phyloP scores from a whole-genome alignment of 1,284 basidiomycete genomes.

The Xerocomus nothofagi region DNA sequence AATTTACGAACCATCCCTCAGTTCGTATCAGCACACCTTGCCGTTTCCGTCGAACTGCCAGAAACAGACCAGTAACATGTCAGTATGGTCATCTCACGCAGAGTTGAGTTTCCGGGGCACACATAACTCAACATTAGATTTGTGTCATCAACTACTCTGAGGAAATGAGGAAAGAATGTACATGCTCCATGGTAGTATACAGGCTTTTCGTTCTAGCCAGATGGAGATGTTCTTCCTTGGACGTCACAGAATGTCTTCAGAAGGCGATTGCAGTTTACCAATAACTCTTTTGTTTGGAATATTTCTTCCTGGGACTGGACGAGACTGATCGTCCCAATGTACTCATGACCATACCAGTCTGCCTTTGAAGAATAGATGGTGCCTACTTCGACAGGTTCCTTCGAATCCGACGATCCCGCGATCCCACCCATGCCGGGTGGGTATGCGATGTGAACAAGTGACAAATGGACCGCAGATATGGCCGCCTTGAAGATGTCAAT shows the following conservation, averaged over 20 bases:
- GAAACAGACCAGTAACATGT: constrained; percentile 8
- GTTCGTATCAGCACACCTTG: constrained; percentile 44
- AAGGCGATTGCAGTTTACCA: constrained; percentile 57
- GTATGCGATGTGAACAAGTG: constrained; percentile 42
- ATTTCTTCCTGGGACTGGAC: constrained; percentile 48
- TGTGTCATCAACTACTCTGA: background rate
- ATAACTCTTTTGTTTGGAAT: constrained; percentile 45
- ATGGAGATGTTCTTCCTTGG: constrained; percentile 25
- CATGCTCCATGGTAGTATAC: background rate
- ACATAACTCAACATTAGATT: constrained; percentile 2
- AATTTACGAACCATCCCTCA: constrained; percentile 68
- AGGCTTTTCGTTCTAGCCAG: constrained; percentile 7
- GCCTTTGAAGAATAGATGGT: constrained; percentile 57
- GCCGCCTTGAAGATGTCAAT: constrained; percentile 64
- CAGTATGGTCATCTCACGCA: background rate
- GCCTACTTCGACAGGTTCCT: constrained; percentile 12
- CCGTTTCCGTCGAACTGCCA: constrained; percentile 30
- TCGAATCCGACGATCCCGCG: constrained; percentile 14
- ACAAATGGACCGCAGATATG: constrained; percentile 61
- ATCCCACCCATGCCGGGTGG: constrained; percentile 13
- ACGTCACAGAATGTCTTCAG: constrained; percentile 28
- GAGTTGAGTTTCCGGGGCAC: background rate
- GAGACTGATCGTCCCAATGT: constrained; percentile 50
- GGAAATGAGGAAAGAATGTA: background rate
- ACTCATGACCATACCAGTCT: constrained; percentile 53